Base-by-base conservation (phyloP, 495 filamentous ascomycete species). In the Thermochaetoides thermophila region DNA sequence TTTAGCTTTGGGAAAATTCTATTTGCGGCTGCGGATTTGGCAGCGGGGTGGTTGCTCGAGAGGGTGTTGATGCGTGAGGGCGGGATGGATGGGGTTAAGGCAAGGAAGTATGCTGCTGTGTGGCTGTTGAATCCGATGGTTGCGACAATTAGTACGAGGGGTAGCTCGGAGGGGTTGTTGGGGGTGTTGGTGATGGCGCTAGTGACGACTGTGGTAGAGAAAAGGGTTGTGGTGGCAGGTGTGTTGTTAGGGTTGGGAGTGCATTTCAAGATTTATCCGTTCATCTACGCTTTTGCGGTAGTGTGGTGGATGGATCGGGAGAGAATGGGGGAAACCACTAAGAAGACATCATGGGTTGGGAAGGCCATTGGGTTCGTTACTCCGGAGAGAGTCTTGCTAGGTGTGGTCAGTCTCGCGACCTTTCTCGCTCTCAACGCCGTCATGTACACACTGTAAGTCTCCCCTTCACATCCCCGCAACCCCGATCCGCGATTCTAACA, bases 121-220 rank as follows among this genome's bases (percentile, higher is more conserved):
- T 97, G 89, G 89, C 54, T 96, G 41, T 68, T 93, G 41, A 97
- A 97, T 46, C 89, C 89, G 0, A 95, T 97, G 84, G 91, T 96
- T 11, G 91, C 91, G 0, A 82, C 81, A 25, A 96, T 97, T 43
- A 89, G 81, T 51, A 95, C 89, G 14, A 60, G 89, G 20, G 89
- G 89, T 1, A 93, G 84, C 51, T 91, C 84, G 0, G 89, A 97
- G 54, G 91, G 91, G 0, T 50, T 97, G 4, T 56, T 97, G 9
- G 82, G 81, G 1, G 80, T 91, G 3, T 65, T 94, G 49, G 80
- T 91, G 14, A 71, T 76, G 26, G 78, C 71, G 2, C 45, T 97
- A 18, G 50, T 97, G 17, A 94, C 84, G 82, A 80, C 84, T 0
- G 71, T 83, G 4, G 51, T 80, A 28, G 57, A 67, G 35, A 53